A percentile compares a stretch with the other conserved stretches of the same genome.
Conservation (phyloP, 805 yeast genomes). For the Kodamaea nitidulidarum region DNA sequence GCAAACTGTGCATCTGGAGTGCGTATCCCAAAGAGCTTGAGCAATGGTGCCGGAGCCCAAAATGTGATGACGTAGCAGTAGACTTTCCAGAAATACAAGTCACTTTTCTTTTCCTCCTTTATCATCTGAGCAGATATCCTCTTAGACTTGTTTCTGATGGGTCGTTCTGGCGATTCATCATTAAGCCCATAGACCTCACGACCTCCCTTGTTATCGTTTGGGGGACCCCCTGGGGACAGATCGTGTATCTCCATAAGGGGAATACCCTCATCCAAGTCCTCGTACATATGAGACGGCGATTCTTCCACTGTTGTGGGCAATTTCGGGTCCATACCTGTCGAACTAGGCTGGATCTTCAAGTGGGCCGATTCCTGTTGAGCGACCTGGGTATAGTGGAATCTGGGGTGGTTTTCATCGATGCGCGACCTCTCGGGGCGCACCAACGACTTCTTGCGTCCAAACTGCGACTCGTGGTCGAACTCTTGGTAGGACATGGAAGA, state of each 20-base stretch:
- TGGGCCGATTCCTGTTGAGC: conserved; percentile 62
- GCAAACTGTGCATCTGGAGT: conserved; percentile 84
- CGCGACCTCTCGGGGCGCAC: conserved; percentile 80
- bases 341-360: conserved; percentile 61
- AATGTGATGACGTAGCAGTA: conserved; percentile 81
- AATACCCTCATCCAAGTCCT: conserved; percentile 35
- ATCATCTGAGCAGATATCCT: not conserved
- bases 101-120: conserved; percentile 15
- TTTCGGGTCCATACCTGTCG: conserved; percentile 64
- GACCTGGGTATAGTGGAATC: conserved; percentile 72
- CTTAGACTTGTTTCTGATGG: conserved; percentile 12
- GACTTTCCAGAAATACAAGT: conserved; percentile 63
- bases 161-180: conserved; percentile 44
- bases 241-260: conserved; percentile 39
- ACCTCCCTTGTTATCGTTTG: conserved; percentile 27
- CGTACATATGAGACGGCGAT: conserved; percentile 7
- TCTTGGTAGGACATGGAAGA: conserved; percentile 24
- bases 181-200: conserved; percentile 56
- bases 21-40: conserved; percentile 70
- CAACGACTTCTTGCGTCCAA: conserved; percentile 60
- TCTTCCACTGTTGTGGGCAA: not conserved
- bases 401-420: conserved; percentile 65
- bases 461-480: conserved; percentile 37
- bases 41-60: conserved; percentile 83
- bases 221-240: conserved; percentile 11